These are phyloP conservation scores for Chrysanthemum lavandulifolium DNA, from an alignment of 129 eudicot genomes.

Conservation along the genomic window DNA sequence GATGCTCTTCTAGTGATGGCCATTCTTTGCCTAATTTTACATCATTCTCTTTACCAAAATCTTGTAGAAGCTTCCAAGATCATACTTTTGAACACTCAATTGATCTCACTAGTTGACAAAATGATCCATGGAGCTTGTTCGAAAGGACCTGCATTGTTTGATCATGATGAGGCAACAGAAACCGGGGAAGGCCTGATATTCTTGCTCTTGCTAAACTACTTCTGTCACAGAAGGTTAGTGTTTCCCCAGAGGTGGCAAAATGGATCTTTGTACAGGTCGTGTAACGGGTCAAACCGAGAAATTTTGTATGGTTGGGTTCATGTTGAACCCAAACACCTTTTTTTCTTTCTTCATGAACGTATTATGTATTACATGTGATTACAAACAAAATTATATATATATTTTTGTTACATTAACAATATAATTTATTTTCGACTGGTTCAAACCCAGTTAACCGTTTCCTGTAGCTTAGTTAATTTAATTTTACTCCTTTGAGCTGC, in stretches of 20 bases:
- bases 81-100: conserved; percentile 55
- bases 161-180: conserved; percentile 61
- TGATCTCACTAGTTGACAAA: conserved; percentile 41
- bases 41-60: conserved; percentile 61
- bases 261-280: not conserved
- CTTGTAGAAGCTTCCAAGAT: conserved; percentile 79
- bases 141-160: conserved; percentile 69
- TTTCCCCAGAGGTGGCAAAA: not conserved
- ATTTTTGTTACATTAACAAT: not conserved
- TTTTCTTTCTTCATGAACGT: not conserved
- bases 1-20: conserved; percentile 59
- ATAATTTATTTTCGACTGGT: not conserved
- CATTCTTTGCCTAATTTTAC: conserved; percentile 69
- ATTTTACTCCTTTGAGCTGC: not conserved
- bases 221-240: conserved; percentile 64
- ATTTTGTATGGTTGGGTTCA: not conserved
- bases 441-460: not conserved
- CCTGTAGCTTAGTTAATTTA: not conserved
- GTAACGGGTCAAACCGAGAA: not conserved
- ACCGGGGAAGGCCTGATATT: conserved; percentile 59
- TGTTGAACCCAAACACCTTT: not conserved
- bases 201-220: conserved; percentile 61
- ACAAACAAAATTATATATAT: not conserved
- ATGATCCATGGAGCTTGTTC: conserved; percentile 55
- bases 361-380: not conserved